Evolutionary conservation across 106 monocot species (phyloP), one percentile per base, ranked within the genome.

Genomic region (Ottelia alismoides): DNA sequence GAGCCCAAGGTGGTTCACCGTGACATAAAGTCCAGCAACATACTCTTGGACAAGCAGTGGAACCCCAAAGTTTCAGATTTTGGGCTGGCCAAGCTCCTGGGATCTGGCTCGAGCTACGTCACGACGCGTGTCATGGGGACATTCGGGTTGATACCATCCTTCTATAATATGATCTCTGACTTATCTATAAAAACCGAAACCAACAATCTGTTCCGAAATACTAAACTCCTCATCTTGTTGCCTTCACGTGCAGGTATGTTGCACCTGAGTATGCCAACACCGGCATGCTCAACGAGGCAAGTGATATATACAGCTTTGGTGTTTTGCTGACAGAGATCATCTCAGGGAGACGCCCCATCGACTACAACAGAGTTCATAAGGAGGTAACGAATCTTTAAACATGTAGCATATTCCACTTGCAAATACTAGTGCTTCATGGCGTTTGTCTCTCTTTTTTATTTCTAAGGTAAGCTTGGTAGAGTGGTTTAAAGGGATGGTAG

Each of bases 1-100:
- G 93, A 94, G 55, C 93, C 93, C 25, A 94, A 94, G 65, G 93
- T 94, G 31, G 93, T 94, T 11, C 93, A 94, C 58, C 68, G 92
- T 19, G 92, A 93, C 51, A 80, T 93, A 49, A 93, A 93, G 54
- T 94, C 93, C 17, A 94, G 87, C 61, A 94, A 93, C 49, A 87
- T 94, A 66, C 87, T 94, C 48, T 63, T 94, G 29, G 93, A 94
- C 29, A 80, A 78, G 56, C 70, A 78, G 17, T 94, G 87, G 80
- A 94, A 94, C 23, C 63, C 93, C 18, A 94, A 88, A 72, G 80
- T 94, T 20, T 87, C 93, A 2, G 93, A 94, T 55, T 94, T 94
- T 74, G 93, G 93, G 27, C 66, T 94, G 47, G 93, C 87, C 11
- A 94, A 94, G 68, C 80, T 87, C 3, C 71, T 94, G 54, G 80